Evolutionary conservation across 2,329 filamentous ascomycete species (phyloP).

Genomic region (Penicillium sp.): DNA sequence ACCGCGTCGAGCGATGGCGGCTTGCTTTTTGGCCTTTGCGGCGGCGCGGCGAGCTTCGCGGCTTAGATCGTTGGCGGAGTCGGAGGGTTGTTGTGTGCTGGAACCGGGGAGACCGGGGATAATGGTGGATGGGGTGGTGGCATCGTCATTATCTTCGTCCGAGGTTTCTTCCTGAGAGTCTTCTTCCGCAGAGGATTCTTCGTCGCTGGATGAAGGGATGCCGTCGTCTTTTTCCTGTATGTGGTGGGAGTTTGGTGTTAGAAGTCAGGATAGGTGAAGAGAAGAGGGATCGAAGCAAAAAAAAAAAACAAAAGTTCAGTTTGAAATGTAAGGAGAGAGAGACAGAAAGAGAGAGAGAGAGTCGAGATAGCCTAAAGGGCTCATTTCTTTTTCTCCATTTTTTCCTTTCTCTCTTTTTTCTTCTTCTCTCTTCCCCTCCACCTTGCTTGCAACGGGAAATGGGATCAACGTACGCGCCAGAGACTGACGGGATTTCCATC

Average conservation of each 20-base stretch:
- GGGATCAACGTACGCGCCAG: slow-evolving; percentile 59
- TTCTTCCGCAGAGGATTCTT: slow-evolving; percentile 40
- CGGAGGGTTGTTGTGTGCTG: slow-evolving; percentile 30
- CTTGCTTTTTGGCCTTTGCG: slow-evolving; percentile 86
- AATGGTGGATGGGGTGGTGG: slow-evolving; percentile 34
- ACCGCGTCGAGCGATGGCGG: slow-evolving; percentile 72
- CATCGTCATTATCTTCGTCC: slow-evolving; percentile 46
- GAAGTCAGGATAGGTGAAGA: too few species aligned
- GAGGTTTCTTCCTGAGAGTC: slow-evolving; percentile 42
- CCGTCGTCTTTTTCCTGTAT: slow-evolving; percentile 33
- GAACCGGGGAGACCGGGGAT: slow-evolving; percentile 4
- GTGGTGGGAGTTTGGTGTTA: background rate
- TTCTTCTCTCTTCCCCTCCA: too few species aligned
- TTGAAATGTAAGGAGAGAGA: too few species aligned
- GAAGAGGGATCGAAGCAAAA: too few species aligned
- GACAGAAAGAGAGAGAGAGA: background rate
- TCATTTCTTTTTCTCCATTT: too few species aligned
- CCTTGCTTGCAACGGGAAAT: too few species aligned
- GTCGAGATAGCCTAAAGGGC: slow-evolving; percentile 2
- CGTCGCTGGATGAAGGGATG: slow-evolving; percentile 42
- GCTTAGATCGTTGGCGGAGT: slow-evolving; percentile 51
- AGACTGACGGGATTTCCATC: slow-evolving; percentile 86
- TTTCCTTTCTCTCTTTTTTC: background rate
- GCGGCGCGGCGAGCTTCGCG: slow-evolving; percentile 83
- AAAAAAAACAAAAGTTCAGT: too few species aligned